Evolutionary conservation across 169 alveolate species (phyloP).

Genomic region (Cytauxzoon felis): DNA sequence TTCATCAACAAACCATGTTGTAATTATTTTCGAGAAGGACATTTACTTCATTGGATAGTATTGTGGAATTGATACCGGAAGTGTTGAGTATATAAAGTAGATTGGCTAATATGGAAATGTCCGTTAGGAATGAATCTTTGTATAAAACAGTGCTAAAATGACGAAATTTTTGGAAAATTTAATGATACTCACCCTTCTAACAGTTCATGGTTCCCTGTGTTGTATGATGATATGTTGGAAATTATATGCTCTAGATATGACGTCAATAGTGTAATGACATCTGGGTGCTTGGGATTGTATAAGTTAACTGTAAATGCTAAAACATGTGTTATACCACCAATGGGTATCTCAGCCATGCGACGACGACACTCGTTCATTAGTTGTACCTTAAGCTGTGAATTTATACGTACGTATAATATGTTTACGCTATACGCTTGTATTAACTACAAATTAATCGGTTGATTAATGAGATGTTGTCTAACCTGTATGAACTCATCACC

Average conservation of each 20-base stretch:
- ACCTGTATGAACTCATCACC: slow-evolving; percentile 55
- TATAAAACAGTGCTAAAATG: not conserved
- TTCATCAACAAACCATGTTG: slow-evolving; percentile 7
- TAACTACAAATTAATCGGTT: not conserved
- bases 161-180: not conserved
- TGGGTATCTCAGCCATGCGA: slow-evolving; percentile 20
- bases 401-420: slow-evolving; percentile 24
- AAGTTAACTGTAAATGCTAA: slow-evolving; percentile 27
- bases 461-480: not conserved
- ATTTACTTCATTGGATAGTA: not conserved
- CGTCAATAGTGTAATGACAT: slow-evolving; percentile 24
- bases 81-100: slow-evolving; percentile 31
- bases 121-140: slow-evolving; percentile 23
- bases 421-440: slow-evolving; percentile 11
- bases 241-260: slow-evolving; percentile 30
- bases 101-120: slow-evolving; percentile 29
- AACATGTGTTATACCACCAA: slow-evolving; percentile 52
- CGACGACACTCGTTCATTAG: slow-evolving; percentile 43
- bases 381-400: slow-evolving; percentile 36
- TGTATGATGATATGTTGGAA: slow-evolving; percentile 25
- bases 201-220: slow-evolving; percentile 7
- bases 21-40: not conserved
- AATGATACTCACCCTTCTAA: slow-evolving; percentile 1
- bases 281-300: slow-evolving; percentile 42
- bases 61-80: slow-evolving; percentile 26